A percentile compares a stretch with the other conserved stretches of the same genome.
These are phyloP conservation scores for Petrea volubilis DNA, from an alignment of 257 asterid genomes.

Conservation along the genomic window DNA sequence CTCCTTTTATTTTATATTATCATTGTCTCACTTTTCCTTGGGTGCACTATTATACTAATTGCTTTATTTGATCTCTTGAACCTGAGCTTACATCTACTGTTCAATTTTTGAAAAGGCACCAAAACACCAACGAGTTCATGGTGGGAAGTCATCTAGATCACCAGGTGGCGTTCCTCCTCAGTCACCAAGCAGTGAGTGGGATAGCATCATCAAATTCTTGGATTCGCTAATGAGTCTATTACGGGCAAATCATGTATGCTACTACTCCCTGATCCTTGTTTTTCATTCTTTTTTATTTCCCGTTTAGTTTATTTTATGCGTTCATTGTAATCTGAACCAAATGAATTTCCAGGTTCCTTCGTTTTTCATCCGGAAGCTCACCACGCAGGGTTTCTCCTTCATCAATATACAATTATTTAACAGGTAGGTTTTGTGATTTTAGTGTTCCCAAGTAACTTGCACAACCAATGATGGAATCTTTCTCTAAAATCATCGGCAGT, in stretches of 20 bases:
- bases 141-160: slow-evolving; percentile 89
- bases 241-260: slow-evolving; percentile 68
- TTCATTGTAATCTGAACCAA: slow-evolving; percentile 7
- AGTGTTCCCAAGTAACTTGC: not conserved
- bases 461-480: not conserved
- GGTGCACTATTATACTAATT: too few relatives aligned
- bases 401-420: slow-evolving; percentile 90
- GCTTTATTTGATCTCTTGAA: too few relatives aligned
- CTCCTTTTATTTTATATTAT: not conserved
- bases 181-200: slow-evolving; percentile 89
- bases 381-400: slow-evolving; percentile 93
- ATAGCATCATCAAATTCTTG: slow-evolving; percentile 87
- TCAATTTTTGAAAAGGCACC: slow-evolving; percentile 64
- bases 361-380: slow-evolving; percentile 96
- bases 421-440: slow-evolving; percentile 50
- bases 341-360: slow-evolving; percentile 77
- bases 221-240: slow-evolving; percentile 84
- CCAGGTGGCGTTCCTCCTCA: slow-evolving; percentile 75
- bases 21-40: too few relatives aligned
- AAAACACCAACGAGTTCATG: slow-evolving; percentile 89
- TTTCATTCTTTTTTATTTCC: not conserved
- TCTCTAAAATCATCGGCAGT: slow-evolving; percentile 40
- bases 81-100: slow-evolving; percentile 15
- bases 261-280: not conserved
- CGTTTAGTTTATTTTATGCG: not conserved